Evolutionary conservation across 441 rosid species (phyloP).

Genomic region (Adansonia grandidieri): DNA sequence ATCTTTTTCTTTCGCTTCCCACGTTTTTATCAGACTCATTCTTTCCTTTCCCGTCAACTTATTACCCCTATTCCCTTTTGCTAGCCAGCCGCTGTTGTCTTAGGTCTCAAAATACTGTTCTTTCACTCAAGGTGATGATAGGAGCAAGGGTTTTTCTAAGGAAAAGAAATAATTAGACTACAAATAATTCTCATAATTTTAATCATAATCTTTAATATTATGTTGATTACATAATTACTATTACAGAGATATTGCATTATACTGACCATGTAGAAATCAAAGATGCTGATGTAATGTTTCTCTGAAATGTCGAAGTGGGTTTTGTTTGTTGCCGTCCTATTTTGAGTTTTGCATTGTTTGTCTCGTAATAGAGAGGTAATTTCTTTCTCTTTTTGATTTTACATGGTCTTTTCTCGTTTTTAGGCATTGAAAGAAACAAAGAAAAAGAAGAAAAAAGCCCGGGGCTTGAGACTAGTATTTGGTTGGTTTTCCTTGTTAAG

Average conservation of each 20-base stretch:
- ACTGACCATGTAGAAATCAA: conserved; percentile 21
- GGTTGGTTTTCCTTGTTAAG: conserved; percentile 29
- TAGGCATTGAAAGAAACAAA: conserved; percentile 27
- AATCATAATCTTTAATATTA: neutral
- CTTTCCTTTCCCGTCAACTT: conserved; percentile 13
- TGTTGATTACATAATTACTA: too few relatives aligned
- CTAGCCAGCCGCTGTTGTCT: conserved; percentile 2
- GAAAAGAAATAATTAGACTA: conserved; percentile 4
- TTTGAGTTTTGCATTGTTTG: conserved; percentile 28
- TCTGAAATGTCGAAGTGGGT: conserved; percentile 26
- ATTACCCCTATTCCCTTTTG: neutral
- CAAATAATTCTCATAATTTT: neutral
- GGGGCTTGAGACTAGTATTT: conserved; percentile 40
- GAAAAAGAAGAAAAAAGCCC: conserved; percentile 33
- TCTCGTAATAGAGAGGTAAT: conserved; percentile 17
- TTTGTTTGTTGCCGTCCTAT: conserved; percentile 28
- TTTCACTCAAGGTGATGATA: neutral
- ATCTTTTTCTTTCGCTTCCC: conserved; percentile 7
- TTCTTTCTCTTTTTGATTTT: conserved; percentile 16
- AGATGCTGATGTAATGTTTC: conserved; percentile 10
- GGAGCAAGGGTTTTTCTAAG: neutral
- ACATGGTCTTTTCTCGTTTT: conserved; percentile 12
- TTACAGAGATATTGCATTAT: neutral
- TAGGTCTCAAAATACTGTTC: conserved; percentile 7
- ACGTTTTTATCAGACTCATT: neutral